Base-by-base conservation (phyloP, 768 basidiomycete species). In the Cystobasidium onofrii region DNA sequence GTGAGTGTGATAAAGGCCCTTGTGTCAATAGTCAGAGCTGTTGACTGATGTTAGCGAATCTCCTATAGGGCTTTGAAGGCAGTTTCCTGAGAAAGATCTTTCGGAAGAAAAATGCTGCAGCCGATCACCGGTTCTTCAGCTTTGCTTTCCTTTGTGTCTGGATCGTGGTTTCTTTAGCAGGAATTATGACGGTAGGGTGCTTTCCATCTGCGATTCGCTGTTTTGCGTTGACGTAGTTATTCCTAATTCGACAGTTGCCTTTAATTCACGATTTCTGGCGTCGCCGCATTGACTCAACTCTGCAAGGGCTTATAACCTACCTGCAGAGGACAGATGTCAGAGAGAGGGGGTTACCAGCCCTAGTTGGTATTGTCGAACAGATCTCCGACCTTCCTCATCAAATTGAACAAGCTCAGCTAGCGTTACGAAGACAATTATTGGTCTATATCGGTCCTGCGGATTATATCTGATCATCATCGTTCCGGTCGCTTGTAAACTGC, bases 261-360 rank as follows among this genome's bases (percentile, higher is more conserved):
- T 20, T 71, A 7, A 44, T 71, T 20, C 44, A 71, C 27, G 69
- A 71, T 60, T 71, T 60, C 55, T 71, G 69, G 69, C 50, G 33
- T 1, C 69, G 69, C 25, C 10, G 52, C 2, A 61, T 60, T 12
- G 69, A 71, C 36, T 7, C 27, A 29, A 57, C 33, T 2, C 20
- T 71, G 4, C 17, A 33, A 36, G 52, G 25, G 10, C 34, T 36
- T 7, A 36, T 71, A 13, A 33, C n/a, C 6, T 71, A 71, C 34
- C 55, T 71, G 52, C 25, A 60, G 20, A 10, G 39, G n/a, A 13
- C 4, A 41, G 33, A 60, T 23, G 33, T 60, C 1, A 3, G 69
- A 3, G 20, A 31, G 25, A 3, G 20, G n/a, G 69, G 69, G 2
- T 7, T 60, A 3, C 7, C 55, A n/a, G 69, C 69, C 9, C 29